phyloP scores from a whole-genome alignment of 2,329 filamentous ascomycete genomes.

The Kalmusia sp. region DNA sequence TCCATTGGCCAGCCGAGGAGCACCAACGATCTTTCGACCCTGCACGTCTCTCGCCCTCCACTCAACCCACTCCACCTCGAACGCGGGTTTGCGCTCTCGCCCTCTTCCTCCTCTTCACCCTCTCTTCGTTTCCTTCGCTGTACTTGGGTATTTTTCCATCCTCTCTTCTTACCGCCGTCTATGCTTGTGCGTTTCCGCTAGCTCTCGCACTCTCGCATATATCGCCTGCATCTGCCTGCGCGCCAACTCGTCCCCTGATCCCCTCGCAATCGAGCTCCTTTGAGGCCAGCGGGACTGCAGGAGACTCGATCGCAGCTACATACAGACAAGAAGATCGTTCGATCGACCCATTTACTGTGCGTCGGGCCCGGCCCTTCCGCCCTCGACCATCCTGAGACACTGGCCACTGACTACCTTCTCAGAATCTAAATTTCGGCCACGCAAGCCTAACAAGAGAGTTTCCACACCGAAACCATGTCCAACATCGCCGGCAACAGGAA shows the following conservation, averaged over 20 bases:
- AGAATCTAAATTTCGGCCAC: constrained; percentile 24
- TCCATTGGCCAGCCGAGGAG: constrained; percentile 6
- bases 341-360: constrained; percentile 23
- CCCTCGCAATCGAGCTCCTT: constrained; percentile 62
- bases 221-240: constrained; percentile 12
- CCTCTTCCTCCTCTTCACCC: constrained; percentile 1
- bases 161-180: constrained; percentile 19
- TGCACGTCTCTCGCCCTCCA: constrained; percentile 7
- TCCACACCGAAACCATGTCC: constrained; percentile 48
- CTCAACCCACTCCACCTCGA: constrained; percentile 5
- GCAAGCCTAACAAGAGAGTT: not conserved
- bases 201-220: constrained; percentile 5
- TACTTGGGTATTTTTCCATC: constrained; percentile 26
- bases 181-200: constrained; percentile 8
- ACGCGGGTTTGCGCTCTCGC: constrained; percentile 1
- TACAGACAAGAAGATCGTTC: constrained; percentile 7
- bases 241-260: constrained; percentile 16
- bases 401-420: constrained; percentile 15
- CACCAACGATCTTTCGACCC: constrained; percentile 11
- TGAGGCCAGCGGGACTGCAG: constrained; percentile 88
- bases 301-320: constrained; percentile 57
- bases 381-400: constrained; percentile 3
- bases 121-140: constrained; percentile 30
- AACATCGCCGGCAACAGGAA: constrained; percentile 77
- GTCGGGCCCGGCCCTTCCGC: constrained; percentile 3